These are phyloP conservation scores for Entomortierella chlamydospora DNA, from an alignment of 192 early-diverging fungal genomes.

Conservation along the genomic window DNA sequence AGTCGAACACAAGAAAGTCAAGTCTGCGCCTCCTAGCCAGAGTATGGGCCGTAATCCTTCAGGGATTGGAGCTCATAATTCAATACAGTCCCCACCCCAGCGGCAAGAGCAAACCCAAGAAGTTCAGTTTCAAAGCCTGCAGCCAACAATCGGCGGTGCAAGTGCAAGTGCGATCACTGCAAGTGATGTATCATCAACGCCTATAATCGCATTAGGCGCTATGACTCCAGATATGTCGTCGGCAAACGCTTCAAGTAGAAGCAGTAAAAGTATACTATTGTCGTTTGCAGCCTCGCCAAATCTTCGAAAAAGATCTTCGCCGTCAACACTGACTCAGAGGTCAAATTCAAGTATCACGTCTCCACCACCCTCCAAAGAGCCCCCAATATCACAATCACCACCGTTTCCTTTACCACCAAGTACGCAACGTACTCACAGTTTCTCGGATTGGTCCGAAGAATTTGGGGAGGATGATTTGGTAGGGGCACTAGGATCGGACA, in stretches of 20 bases:
- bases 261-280: conserved; percentile 7
- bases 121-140: conserved; percentile 37
- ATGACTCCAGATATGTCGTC: not conserved
- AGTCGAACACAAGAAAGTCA: not conserved
- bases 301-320: conserved; percentile 29
- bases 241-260: not conserved
- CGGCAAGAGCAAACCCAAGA: not conserved
- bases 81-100: not conserved
- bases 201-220: conserved; percentile 7
- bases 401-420: not conserved
- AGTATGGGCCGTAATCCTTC: not conserved
- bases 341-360: not conserved
- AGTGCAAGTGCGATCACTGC: not conserved
- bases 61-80: not conserved
- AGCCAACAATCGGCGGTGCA: conserved; percentile 10
- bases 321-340: not conserved
- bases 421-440: conserved; percentile 3
- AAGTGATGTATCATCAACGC: not conserved
- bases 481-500: conserved; percentile 2
- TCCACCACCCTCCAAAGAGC: not conserved
- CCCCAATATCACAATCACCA: not conserved
- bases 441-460: conserved; percentile 27
- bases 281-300: conserved; percentile 33
- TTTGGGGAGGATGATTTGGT: conserved; percentile 22
- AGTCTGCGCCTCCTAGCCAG: not conserved